Base-by-base conservation (phyloP, 2,329 filamentous ascomycete species). In the Hypoxylon sp. region DNA sequence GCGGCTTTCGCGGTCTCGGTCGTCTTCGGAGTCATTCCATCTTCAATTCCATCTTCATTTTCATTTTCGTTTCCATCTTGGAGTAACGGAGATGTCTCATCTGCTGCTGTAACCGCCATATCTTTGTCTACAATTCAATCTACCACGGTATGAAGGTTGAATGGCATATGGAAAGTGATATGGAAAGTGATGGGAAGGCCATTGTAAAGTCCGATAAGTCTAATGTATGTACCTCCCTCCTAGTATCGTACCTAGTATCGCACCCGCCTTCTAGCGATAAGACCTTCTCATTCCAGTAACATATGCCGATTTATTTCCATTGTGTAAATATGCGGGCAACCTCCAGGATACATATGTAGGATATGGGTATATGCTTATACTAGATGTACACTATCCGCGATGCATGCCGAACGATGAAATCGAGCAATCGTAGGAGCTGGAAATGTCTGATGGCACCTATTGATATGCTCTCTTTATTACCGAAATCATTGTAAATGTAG, bases 1-100 rank as follows among this genome's bases (percentile, higher is more conserved):
- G 53, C 15, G 47, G 20, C 26, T 15, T 46, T 59, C 7, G 60
- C 51, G 49, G 48, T 41, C 20, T 62, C 56, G n/a, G 41, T 34
- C 22, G 49, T 46, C 49, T 60, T 62, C 32, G 59, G 56, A 30
- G 47, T n/a, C 26, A 26, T 24, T 30, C 54, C 46, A 60, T 65
- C 26, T 26, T 54, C 46, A 60, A 64, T 50, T 54, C 47, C 46
- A 60, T 65, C 47, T 54, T 46, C n/a, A n/a, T n/a, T n/a, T n/a
- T n/a, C n/a, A n/a, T 65, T 30, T 26, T 54, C 46, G 59, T 65
- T 50, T 54, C 47, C 46, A 60, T 65, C 47, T 54, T 46, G 15
- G 55, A 64, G 49, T 43, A 65, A 53, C 17, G 62, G 58, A 10
- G 56, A 62, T 54, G 67, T 71, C 66, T 74, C 72, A 47, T 70